A percentile compares a stretch with the other conserved stretches of the same genome.
Evolutionary conservation across 2,329 filamentous ascomycete genomes (phyloP).

Genomic region (Emergomyces africanus): DNA sequence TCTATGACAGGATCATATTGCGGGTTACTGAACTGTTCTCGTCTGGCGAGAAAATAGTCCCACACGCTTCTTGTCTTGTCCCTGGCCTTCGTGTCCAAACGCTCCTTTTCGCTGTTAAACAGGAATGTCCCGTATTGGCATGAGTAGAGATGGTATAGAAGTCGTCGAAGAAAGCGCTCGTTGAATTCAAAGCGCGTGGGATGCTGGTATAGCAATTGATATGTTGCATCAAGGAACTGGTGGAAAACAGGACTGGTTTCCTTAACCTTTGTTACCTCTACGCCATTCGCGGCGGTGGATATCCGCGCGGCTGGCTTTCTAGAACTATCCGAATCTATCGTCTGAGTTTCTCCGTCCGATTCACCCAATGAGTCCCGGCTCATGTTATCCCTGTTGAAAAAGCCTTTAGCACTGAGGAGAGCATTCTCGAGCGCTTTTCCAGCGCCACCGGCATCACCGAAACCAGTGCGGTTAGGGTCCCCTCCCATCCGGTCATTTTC

Average conservation of each 20-base stretch:
- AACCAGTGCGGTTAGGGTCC: constrained; percentile 25
- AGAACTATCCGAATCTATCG: constrained; percentile 34
- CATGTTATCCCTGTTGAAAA: constrained; percentile 72
- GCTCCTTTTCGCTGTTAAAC: constrained; percentile 87
- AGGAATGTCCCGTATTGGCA: constrained; percentile 96
- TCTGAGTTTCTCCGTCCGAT: constrained; percentile 42
- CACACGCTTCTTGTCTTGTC: constrained; percentile 78
- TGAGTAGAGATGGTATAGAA: constrained; percentile 88
- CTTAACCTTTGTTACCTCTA: constrained; percentile 60
- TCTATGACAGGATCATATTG: constrained; percentile 64
- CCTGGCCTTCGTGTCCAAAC: constrained; percentile 53
- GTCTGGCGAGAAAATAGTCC: constrained; percentile 83
- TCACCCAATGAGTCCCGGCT: constrained; percentile 52
- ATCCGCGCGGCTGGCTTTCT: constrained; percentile 25
- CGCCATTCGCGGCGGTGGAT: constrained; percentile 34
- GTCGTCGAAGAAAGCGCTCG: constrained; percentile 75
- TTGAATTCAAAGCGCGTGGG: constrained; percentile 92
- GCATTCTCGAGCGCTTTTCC: constrained; percentile 76
- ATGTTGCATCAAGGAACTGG: constrained; percentile 90
- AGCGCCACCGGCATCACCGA: constrained; percentile 32
- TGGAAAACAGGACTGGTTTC: constrained; percentile 96
- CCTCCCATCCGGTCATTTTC: constrained; percentile 67
- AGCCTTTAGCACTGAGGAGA: constrained; percentile 69
- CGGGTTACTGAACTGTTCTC: constrained; percentile 68
- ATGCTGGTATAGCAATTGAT: constrained; percentile 75